Evolutionary conservation across 2,329 filamentous ascomycete genomes (phyloP).

Genomic region (Microthyrium microscopicum): DNA sequence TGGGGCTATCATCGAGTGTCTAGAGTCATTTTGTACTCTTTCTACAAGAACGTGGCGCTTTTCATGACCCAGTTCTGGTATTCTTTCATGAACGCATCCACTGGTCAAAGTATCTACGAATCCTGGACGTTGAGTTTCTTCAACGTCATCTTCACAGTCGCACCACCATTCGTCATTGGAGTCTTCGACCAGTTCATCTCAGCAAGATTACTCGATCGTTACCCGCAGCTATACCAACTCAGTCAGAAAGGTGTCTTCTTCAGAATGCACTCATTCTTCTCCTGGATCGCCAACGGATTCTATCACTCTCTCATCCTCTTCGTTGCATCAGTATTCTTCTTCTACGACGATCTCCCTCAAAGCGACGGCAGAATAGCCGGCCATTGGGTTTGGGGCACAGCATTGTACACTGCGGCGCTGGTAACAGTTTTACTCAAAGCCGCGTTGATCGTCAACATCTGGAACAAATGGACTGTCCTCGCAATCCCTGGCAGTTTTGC

Average conservation of each 20-base stretch:
- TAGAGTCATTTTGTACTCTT: constrained; percentile 95
- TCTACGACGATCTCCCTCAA: constrained; percentile 62
- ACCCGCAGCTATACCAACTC: constrained; percentile 87
- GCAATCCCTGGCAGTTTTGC: constrained; percentile 87
- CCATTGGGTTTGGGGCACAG: constrained; percentile 95
- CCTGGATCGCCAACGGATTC: constrained; percentile 87
- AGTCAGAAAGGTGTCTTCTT: constrained; percentile 91
- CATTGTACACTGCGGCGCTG: constrained; percentile 86
- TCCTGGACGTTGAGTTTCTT: constrained; percentile 99
- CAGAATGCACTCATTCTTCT: constrained; percentile 76
- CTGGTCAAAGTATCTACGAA: constrained; percentile 94
- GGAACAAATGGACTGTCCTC: constrained; percentile 95
- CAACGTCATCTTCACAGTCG: constrained; percentile 93
- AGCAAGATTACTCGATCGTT: constrained; percentile 79
- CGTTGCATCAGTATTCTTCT: constrained; percentile 66
- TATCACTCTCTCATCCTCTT: constrained; percentile 95
- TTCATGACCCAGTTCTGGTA: constrained; percentile 99
- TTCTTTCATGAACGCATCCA: constrained; percentile 96
- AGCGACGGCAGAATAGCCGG: constrained; percentile 67
- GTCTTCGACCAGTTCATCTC: constrained; percentile 98
- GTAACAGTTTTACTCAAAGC: constrained; percentile 90
- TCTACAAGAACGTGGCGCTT: constrained; percentile 97
- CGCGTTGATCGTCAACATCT: constrained; percentile 86
- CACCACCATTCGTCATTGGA: constrained; percentile 84
- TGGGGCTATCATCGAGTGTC: constrained; percentile 97